phyloP scores from a whole-genome alignment of 345 rosid species.

The Brassica nigra region DNA sequence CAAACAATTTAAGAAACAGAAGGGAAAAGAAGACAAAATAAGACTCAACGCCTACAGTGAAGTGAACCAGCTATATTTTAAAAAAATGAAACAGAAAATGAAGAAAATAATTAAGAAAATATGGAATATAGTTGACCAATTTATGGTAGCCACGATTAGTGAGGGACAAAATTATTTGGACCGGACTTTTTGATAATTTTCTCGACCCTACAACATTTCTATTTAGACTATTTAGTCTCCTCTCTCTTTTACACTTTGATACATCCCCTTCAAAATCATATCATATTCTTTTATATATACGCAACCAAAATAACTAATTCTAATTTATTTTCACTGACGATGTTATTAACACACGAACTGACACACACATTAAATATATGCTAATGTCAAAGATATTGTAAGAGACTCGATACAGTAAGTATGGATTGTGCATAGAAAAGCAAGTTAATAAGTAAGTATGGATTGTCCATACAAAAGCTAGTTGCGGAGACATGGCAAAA shows the following conservation, averaged over 20 bases:
- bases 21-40: slow-evolving; percentile 36
- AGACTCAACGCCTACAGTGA: slow-evolving; percentile 39
- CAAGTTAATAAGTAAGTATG: background rate
- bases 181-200: slow-evolving; percentile 19
- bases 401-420: background rate
- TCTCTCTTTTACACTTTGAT: slow-evolving; percentile 21
- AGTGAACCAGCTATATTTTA: slow-evolving; percentile 29
- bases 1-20: background rate
- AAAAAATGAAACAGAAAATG: background rate
- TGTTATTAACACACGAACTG: background rate
- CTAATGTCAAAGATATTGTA: background rate
- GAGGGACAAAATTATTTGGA: slow-evolving; percentile 48
- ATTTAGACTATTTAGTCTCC: slow-evolving; percentile 27
- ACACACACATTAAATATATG: background rate
- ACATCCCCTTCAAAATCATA: slow-evolving; percentile 35
- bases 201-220: slow-evolving; percentile 39
- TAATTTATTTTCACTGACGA: background rate
- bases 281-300: background rate
- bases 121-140: slow-evolving; percentile 38
- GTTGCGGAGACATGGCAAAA: no score
- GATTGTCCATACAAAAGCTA: no score
- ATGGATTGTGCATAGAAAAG: background rate
- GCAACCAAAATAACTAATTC: background rate
- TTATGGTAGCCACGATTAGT: slow-evolving; percentile 42
- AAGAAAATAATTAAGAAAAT: background rate